Evolutionary conservation across 148 eudicot species (phyloP), one percentile per base, ranked within the genome.

Genomic region (Camellia sinensis): DNA sequence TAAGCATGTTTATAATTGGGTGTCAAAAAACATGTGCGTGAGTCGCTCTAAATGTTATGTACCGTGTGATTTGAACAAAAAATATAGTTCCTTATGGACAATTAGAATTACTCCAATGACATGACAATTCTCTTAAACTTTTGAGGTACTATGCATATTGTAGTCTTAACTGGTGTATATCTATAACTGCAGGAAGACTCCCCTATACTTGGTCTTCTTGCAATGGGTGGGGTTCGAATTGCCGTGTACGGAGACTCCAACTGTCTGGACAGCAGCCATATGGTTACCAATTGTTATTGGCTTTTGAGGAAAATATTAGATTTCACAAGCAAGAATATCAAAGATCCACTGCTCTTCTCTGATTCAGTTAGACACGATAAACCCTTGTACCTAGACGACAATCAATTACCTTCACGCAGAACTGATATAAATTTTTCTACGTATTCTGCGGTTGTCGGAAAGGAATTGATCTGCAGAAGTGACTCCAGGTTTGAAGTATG

Each of bases 231-330:
- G 62, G 97, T 98, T 63, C 89, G 94, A 75, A 89, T 96, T n/a
- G 92, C 94, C 44, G 95, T 96, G 21, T 96, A 93, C 71, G 99
- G 98, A 60, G 99, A 96, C 80, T 94, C 98, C 76, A 96, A 96
- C 82, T 96, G 99, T 80, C 86, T 96, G 84, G 99, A 96, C 83
- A 96, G 99, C 87, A 96, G 99, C 84, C 99, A 96, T 84, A 96
- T 93, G 99, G 94, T 96, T 65, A 93, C 98, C 66, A 91, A 96
- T 82, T 96, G 99, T 79, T 94, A 87, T 81, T 91, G 97, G 98
- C 95, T 96, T 61, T 88, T 96, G 76, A 91, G 80, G 85, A 96
- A 91, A 79, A 90, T 92, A 77, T 83, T 96, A 60, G 94, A 92
- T 76, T 96, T 92, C 82, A 92, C 98, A 3, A 85, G 92, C 78